Percentiles rank a stretch among this genome's conserved stretches.
These are phyloP conservation scores for Rhizoclosmatium globosum DNA, from an alignment of 192 early-diverging fungal genomes.

Conservation along the genomic window DNA sequence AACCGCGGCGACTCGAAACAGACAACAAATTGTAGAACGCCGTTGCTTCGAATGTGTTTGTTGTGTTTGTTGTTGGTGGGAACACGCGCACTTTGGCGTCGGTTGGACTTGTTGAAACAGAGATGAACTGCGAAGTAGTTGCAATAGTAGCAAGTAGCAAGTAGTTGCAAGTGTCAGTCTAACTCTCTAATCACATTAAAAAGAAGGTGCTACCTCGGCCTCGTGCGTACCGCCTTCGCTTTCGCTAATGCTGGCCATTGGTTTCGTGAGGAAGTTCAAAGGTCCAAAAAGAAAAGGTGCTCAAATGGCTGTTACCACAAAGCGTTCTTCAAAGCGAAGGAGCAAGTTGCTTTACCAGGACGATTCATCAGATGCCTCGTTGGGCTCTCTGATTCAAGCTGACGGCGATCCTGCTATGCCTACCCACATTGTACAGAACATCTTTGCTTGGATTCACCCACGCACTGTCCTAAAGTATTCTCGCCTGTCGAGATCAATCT, in stretches of 20 bases:
- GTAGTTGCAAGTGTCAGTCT: neutral
- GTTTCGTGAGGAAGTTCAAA: neutral
- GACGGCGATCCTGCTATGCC: neutral
- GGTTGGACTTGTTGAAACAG: neutral
- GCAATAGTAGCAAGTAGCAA: neutral
- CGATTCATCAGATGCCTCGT: neutral
- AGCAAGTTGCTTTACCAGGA: neutral
- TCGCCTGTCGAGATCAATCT: neutral
- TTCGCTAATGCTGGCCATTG: neutral
- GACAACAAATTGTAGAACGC: neutral
- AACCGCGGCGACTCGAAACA: constrained; percentile 6
- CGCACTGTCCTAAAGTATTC: constrained; percentile 4
- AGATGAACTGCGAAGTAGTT: neutral
- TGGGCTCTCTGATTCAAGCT: neutral
- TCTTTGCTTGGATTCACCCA: constrained; percentile 33
- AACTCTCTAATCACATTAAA: neutral
- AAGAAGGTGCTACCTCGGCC: neutral
- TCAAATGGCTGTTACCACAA: neutral
- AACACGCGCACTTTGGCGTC: neutral
- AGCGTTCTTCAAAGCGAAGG: neutral
- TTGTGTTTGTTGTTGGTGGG: neutral
- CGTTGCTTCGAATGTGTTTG: neutral
- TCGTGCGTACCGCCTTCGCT: neutral
- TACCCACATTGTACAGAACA: neutral
- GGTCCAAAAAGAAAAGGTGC: constrained; percentile 1